Conservation (phyloP, 495 filamentous ascomycete species). For the Symbiotaphrina buchneri region DNA sequence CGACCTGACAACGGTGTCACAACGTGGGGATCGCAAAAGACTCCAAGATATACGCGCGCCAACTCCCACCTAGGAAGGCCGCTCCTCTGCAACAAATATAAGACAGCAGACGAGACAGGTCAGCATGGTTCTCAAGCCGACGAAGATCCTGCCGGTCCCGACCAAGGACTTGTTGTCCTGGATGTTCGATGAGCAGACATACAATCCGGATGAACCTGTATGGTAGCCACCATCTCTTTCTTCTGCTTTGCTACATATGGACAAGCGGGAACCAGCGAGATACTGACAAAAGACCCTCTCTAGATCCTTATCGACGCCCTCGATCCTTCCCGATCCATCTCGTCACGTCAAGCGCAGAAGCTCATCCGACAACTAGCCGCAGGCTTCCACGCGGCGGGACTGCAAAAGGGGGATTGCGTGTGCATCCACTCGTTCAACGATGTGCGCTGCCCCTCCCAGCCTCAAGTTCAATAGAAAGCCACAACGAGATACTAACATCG, state of each 20-base stretch:
- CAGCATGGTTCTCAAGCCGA: no score
- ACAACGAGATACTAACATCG: neutral
- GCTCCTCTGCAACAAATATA: no score
- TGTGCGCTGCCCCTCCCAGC: conserved; percentile 8
- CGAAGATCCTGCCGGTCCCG: no score
- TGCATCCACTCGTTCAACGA: conserved; percentile 11
- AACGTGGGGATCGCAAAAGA: no score
- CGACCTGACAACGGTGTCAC: no score
- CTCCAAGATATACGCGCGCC: no score
- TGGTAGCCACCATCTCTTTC: neutral
- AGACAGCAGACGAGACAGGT: no score
- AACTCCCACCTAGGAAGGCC: no score
- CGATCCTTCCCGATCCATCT: neutral
- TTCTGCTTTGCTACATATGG: neutral
- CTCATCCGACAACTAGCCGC: neutral
- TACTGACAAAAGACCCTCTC: no score
- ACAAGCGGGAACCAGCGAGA: no score
- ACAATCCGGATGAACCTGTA: conserved; percentile 6
- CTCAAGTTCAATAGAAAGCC: neutral
- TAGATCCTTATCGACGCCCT: conserved; percentile 1
- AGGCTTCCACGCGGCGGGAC: neutral
- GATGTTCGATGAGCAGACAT: conserved; percentile 4
- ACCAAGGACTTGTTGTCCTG: neutral
- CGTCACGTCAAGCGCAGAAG: neutral
- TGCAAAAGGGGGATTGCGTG: neutral